Evolutionary conservation across 371 early-diverging fungal genomes (phyloP), one percentile per base, ranked within the genome.

Genomic region (Zopfochytrium polystomum): DNA sequence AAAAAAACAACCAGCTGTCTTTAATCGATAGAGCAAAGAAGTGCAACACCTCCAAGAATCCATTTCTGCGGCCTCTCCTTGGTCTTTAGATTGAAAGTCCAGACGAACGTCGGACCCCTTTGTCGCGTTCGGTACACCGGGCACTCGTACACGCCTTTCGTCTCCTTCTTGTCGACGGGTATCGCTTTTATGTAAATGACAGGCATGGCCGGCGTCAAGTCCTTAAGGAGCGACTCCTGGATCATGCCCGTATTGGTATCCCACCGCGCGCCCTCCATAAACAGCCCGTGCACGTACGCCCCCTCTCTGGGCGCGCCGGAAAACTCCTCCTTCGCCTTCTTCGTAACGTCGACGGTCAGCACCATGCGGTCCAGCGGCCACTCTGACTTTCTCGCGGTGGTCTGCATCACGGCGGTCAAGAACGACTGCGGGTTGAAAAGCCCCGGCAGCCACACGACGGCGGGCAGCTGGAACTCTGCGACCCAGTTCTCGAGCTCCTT

Each of bases 251-350:
- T 80, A 62, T 81, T 82, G 51, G 81, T 61, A 60, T 84, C 84
- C 81, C 81, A 84, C 4, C 74, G 81, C 23, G 81, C 84, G 22
- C 84, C 82, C 64, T 84, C 84, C 48, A 84, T 82, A 55, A 79
- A 81, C 27, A 84, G 69, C 20, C 84, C 84, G 61, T 81, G 75
- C 47, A 84, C 81, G 66, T 82, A 84, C 3, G 82, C 74, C 18
- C 84, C 84, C 72, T 84, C 84, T 2, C 73, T 32, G 3, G 84
- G 84, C 20, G 76, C 74, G 2, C 73, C 65, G 1, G 80, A 78
- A 25, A 84, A 80, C 55, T 84, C 84, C 66, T 84, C 84, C 65
- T 84, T 84, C 82, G 82, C 80, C 48, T 84, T 81, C 58, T 82
- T 82, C 76, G 79, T 73, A 9, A 82, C 83, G 58, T 82, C 84